phyloP scores from a whole-genome alignment of 225 moss, liverwort and hornwort species.

The Pseudoscleropodium purum region DNA sequence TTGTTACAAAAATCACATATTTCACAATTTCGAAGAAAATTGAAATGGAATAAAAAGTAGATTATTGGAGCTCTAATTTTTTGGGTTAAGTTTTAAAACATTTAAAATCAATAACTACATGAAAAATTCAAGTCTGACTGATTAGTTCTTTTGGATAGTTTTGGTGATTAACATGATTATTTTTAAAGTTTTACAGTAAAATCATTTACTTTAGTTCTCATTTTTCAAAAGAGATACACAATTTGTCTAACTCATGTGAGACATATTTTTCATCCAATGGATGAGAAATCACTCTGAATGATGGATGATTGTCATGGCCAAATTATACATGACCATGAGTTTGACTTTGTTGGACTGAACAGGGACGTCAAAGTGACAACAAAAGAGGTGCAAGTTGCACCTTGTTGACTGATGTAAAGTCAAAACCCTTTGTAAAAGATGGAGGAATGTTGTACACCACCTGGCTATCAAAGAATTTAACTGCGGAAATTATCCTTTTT shows the following conservation, averaged over 20 bases:
- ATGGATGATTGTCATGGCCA: background rate
- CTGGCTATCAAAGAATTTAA: background rate
- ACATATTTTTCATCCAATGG: background rate
- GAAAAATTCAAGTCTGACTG: background rate
- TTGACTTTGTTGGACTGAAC: background rate
- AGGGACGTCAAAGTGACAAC: background rate
- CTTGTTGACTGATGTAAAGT: background rate
- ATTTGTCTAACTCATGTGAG: background rate
- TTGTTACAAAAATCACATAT: background rate
- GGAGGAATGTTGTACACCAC: background rate
- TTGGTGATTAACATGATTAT: background rate
- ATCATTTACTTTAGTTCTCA: background rate
- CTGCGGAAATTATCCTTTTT: no score
- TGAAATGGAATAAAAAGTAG: background rate
- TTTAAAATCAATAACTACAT: background rate
- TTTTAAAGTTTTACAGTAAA: background rate
- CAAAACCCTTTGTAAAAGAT: background rate
- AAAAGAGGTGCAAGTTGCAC: background rate
- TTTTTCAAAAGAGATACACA: background rate
- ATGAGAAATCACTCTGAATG: background rate
- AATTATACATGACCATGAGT: background rate
- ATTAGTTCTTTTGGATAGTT: background rate
- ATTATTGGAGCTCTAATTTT: background rate
- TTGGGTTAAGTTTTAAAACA: background rate
- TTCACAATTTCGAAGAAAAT: background rate